Evolutionary conservation across 805 yeast species (phyloP).

Genomic region (Grigorovia humatica): DNA sequence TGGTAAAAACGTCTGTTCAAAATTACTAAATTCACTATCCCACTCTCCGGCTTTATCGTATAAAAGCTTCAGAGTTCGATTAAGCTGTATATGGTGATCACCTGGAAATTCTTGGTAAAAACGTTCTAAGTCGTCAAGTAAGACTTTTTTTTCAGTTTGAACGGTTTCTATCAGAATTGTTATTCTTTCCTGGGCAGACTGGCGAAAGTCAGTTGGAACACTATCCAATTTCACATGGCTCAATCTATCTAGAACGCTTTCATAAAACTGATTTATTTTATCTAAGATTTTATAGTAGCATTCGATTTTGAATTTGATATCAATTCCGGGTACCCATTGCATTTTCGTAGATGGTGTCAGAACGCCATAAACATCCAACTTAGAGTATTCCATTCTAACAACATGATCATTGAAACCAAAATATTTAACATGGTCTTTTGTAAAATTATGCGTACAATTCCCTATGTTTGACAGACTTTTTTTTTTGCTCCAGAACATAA

Average conservation of each 20-base stretch:
- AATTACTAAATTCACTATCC: conserved; percentile 75
- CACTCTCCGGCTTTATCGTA: conserved; percentile 79
- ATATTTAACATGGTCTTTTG: conserved; percentile 71
- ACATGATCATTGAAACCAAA: conserved; percentile 74
- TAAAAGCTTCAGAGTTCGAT: conserved; percentile 54
- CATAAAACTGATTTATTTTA: conserved; percentile 54
- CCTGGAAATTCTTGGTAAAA: conserved; percentile 48
- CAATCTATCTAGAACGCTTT: conserved; percentile 59
- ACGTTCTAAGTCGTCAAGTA: conserved; percentile 37
- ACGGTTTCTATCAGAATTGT: conserved; percentile 47
- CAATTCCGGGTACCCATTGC: conserved; percentile 61
- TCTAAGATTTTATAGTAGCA: conserved; percentile 42
- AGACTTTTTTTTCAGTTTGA: conserved; percentile 38
- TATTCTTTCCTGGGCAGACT: conserved; percentile 54
- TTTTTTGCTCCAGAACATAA: conserved; percentile 63
- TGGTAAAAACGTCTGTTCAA: conserved; percentile 72
- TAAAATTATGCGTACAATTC: conserved; percentile 70
- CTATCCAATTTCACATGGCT: conserved; percentile 66
- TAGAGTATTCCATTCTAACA: conserved; percentile 66
- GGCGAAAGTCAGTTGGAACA: conserved; percentile 58
- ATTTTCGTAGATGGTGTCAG: conserved; percentile 65
- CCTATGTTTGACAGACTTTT: conserved; percentile 48
- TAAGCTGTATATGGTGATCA: conserved; percentile 59
- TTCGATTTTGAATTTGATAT: conserved; percentile 57
- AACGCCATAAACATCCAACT: conserved; percentile 68